phyloP scores from a whole-genome alignment of 2,329 filamentous ascomycete genomes.

The Trichoderma oligosporum region DNA sequence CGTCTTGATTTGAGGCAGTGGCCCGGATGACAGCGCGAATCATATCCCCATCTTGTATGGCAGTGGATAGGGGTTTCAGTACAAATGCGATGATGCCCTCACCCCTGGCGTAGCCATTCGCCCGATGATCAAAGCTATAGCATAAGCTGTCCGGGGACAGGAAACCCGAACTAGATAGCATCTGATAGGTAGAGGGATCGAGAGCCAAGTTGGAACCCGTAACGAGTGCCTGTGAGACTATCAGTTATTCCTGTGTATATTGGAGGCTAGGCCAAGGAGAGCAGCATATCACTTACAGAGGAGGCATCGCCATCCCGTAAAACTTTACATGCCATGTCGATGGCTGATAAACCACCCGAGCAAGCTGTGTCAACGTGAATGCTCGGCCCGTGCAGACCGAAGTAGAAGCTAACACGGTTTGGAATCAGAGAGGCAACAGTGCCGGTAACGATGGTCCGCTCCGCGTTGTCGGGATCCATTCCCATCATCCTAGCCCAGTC shows the following conservation, averaged over 20 bases:
- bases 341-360: conserved; percentile 43
- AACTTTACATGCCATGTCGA: conserved; percentile 33
- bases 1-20: conserved; percentile 38
- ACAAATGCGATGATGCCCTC: conserved; percentile 42
- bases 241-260: too few relatives aligned
- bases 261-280: not conserved
- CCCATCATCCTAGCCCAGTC: conserved; percentile 37
- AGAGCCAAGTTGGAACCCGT: conserved; percentile 24
- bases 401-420: conserved; percentile 46
- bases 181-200: conserved; percentile 20
- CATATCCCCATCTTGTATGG: conserved; percentile 40
- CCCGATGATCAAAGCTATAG: conserved; percentile 25
- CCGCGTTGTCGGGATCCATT: conserved; percentile 30
- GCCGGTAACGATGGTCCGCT: conserved; percentile 38
- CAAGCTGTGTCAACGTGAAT: conserved; percentile 51
- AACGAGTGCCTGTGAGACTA: conserved; percentile 28
- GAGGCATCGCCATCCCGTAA: conserved; percentile 40
- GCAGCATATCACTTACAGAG: conserved; percentile 9
- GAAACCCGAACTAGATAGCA: conserved; percentile 3
- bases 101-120: conserved; percentile 42
- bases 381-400: conserved; percentile 44
- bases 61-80: conserved; percentile 47
- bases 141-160: not conserved
- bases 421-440: conserved; percentile 39
- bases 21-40: conserved; percentile 38